Percentiles rank a stretch among this genome's conserved stretches.
Evolutionary conservation across 2,329 filamentous ascomycete genomes (phyloP).

Genomic region (Penicillium hesseltinei): DNA sequence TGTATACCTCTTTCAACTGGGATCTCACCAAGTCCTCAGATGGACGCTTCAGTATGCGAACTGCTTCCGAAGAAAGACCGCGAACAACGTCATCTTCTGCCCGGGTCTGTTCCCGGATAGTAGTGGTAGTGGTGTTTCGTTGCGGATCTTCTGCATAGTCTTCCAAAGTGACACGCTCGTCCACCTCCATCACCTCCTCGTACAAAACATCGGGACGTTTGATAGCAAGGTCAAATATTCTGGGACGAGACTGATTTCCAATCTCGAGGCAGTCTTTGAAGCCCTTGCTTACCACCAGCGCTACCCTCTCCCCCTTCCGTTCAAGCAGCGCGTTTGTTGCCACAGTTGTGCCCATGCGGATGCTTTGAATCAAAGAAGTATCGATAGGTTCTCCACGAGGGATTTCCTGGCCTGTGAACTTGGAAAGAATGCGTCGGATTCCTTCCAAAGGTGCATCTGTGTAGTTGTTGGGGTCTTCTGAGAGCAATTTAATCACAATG

Average conservation of each 20-base stretch:
- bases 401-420: constrained; percentile 71
- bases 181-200: constrained; percentile 79
- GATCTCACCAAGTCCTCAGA: constrained; percentile 52
- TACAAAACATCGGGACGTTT: constrained; percentile 84
- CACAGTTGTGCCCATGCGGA: constrained; percentile 94
- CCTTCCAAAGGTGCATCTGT: constrained; percentile 87
- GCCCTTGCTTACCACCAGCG: constrained; percentile 80
- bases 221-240: constrained; percentile 89
- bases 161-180: constrained; percentile 86
- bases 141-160: constrained; percentile 87
- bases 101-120: constrained; percentile 38
- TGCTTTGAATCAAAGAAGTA: constrained; percentile 80
- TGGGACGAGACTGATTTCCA: constrained; percentile 84
- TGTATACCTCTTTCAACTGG: constrained; percentile 66
- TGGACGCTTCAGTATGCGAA: constrained; percentile 66
- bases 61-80: constrained; percentile 71
- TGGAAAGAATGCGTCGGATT: constrained; percentile 79
- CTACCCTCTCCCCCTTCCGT: constrained; percentile 84
- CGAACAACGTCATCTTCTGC: constrained; percentile 59
- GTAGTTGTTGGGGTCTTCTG: constrained; percentile 87
- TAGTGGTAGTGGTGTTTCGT: constrained; percentile 54
- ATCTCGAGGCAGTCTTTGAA: constrained; percentile 87
- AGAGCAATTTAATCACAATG: constrained; percentile 82
- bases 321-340: constrained; percentile 90
- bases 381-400: constrained; percentile 77